These are phyloP conservation scores for Pseudogymnoascus sp. DNA, from an alignment of 2,329 filamentous ascomycete species.

Conservation along the genomic window DNA sequence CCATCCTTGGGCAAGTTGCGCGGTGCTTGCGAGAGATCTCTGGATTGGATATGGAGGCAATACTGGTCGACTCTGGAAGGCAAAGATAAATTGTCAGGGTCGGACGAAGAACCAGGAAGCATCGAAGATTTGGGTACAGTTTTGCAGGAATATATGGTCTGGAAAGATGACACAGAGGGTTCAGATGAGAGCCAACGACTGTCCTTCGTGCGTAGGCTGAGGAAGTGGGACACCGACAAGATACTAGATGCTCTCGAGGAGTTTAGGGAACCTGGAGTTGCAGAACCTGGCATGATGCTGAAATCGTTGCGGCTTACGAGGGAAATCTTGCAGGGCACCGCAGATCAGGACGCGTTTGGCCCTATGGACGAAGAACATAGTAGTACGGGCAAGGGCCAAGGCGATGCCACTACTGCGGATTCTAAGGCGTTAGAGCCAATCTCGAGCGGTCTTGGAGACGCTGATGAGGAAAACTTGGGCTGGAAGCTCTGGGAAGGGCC, in stretches of 20 bases:
- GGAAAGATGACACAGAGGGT: neutral
- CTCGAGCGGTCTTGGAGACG: neutral
- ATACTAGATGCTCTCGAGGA: slow-evolving; percentile 20
- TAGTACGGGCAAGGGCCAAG: neutral
- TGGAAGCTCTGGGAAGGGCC: slow-evolving; percentile 45
- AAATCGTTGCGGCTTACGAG: slow-evolving; percentile 22
- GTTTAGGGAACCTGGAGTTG: slow-evolving; percentile 13
- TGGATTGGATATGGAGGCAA: slow-evolving; percentile 81
- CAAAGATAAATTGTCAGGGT: slow-evolving; percentile 20
- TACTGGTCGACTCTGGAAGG: slow-evolving; percentile 61
- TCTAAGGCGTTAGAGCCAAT: neutral
- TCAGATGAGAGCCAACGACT: neutral
- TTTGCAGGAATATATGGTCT: slow-evolving; percentile 16
- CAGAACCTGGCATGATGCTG: slow-evolving; percentile 18
- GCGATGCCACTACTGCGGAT: neutral
- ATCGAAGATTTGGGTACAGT: slow-evolving; percentile 13
- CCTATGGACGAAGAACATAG: neutral
- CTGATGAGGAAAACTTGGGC: slow-evolving; percentile 22
- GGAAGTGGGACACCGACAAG: slow-evolving; percentile 6
- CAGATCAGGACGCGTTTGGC: neutral
- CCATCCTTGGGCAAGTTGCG: slow-evolving; percentile 68
- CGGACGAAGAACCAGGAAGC: neutral
- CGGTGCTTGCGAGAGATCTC: slow-evolving; percentile 57
- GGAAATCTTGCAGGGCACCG: slow-evolving; percentile 15
- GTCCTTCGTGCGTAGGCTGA: neutral